Percentiles rank a stretch among this genome's conserved stretches.
phyloP scores from a whole-genome alignment of 441 rosid species.

The Biscutella laevigata region DNA sequence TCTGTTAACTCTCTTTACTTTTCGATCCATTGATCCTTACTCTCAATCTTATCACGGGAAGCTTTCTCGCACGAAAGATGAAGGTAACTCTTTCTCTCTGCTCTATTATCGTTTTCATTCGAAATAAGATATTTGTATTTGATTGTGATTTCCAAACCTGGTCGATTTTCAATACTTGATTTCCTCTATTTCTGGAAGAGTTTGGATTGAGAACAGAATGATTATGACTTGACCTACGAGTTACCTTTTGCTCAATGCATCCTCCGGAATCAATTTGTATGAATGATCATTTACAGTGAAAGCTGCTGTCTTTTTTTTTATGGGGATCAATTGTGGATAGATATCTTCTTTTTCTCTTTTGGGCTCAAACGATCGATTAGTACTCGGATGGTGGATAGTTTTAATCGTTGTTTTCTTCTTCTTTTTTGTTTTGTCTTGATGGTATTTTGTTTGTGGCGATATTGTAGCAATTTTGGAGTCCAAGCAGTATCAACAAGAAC shows the following conservation, averaged over 20 bases:
- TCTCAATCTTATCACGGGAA: conserved; percentile 32
- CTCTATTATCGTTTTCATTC: background rate
- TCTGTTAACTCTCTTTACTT: no score
- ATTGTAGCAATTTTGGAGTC: conserved; percentile 50
- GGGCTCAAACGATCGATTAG: no score
- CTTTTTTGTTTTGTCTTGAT: background rate
- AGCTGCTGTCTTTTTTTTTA: no score
- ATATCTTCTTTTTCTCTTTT: no score
- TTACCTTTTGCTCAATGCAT: no score
- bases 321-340: no score
- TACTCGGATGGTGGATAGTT: background rate
- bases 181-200: background rate
- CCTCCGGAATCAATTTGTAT: no score
- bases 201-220: background rate
- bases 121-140: background rate
- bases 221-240: no score
- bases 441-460: conserved; percentile 10
- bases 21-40: conserved; percentile 15
- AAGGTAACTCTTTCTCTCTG: conserved; percentile 44
- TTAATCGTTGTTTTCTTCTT: background rate
- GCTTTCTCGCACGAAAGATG: conserved; percentile 41
- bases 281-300: no score
- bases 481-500: conserved; percentile 47
- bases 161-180: background rate
- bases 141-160: background rate